A percentile compares a stretch with the other conserved stretches of the same genome.
Evolutionary conservation across 805 yeast species (phyloP).

Genomic region (Kregervanrija delftensis): DNA sequence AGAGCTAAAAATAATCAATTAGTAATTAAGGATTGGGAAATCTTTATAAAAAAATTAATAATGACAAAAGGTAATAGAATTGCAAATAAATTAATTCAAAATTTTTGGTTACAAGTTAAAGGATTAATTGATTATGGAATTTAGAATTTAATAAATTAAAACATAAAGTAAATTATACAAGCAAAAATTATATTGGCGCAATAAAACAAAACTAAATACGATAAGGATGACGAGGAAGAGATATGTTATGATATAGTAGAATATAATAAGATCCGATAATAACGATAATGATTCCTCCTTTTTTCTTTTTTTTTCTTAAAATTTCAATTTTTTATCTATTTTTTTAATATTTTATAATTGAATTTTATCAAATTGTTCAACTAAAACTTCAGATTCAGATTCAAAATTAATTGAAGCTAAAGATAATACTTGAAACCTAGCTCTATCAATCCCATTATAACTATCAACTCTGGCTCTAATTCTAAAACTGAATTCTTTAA

Average conservation of each 20-base stretch:
- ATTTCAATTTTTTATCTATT: neutral
- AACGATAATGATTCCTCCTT: neutral
- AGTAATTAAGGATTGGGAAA: conserved; percentile 28
- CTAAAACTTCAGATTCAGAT: conserved; percentile 55
- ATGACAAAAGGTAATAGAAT: conserved; percentile 61
- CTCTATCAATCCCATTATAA: conserved; percentile 71
- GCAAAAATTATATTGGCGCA: neutral
- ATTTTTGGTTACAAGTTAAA: conserved; percentile 59
- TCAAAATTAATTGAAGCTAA: conserved; percentile 46
- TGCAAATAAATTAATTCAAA: conserved; percentile 48
- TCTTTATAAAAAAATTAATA: conserved; percentile 48
- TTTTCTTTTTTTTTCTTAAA: too few species aligned
- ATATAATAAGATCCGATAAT: neutral
- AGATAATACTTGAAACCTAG: conserved; percentile 63
- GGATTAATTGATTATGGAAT: conserved; percentile 40
- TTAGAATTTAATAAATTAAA: neutral
- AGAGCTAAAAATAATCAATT: conserved; percentile 18
- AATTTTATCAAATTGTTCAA: conserved; percentile 35
- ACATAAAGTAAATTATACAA: neutral
- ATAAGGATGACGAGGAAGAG: too few species aligned
- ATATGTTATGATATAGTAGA: neutral
- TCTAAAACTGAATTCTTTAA: conserved; percentile 69
- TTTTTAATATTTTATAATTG: conserved; percentile 15
- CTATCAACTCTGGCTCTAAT: conserved; percentile 77
- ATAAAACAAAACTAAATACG: too few species aligned